Evolutionary conservation across 768 basidiomycete species (phyloP).

Genomic region (Phanerochaete sordida): DNA sequence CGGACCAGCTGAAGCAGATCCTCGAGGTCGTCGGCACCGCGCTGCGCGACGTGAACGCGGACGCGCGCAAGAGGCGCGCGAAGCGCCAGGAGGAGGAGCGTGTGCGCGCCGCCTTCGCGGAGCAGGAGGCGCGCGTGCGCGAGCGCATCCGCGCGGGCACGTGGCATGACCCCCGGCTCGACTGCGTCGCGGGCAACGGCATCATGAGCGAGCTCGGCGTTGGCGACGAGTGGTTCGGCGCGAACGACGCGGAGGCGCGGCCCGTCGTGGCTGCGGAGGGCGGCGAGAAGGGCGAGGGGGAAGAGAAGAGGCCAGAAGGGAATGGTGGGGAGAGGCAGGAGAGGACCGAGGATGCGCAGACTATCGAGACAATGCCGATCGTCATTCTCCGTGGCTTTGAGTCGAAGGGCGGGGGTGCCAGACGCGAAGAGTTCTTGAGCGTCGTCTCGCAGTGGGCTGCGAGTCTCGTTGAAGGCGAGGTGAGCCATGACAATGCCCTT

Average conservation of each 20-base stretch:
- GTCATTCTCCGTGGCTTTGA: constrained; percentile 84
- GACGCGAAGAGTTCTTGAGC: constrained; percentile 67
- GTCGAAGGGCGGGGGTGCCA: constrained; percentile 44
- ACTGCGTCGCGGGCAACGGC: constrained; percentile 83
- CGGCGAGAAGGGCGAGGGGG: neutral
- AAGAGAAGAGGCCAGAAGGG: constrained; percentile 13
- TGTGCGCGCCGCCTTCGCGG: constrained; percentile 32
- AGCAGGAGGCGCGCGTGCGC: constrained; percentile 35
- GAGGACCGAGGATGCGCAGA: constrained; percentile 43
- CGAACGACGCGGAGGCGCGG: constrained; percentile 28
- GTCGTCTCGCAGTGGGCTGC: constrained; percentile 87
- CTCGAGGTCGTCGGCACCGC: constrained; percentile 74
- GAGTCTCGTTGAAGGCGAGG: constrained; percentile 75
- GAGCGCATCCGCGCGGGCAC: constrained; percentile 56
- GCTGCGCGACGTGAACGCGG: constrained; percentile 58
- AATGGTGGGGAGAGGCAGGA: constrained; percentile 24
- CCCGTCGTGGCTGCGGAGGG: neutral
- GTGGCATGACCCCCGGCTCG: constrained; percentile 87
- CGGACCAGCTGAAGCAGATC: constrained; percentile 82
- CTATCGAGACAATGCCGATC: constrained; percentile 68
- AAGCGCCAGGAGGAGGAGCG: constrained; percentile 35
- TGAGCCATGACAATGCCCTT: constrained; percentile 24
- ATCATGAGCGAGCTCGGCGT: constrained; percentile 82
- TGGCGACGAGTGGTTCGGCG: constrained; percentile 62
- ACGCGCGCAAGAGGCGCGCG: constrained; percentile 43